Evolutionary conservation across 805 yeast species (phyloP), one percentile per base, ranked within the genome.

Genomic region (Komagataella pseudopastoris): DNA sequence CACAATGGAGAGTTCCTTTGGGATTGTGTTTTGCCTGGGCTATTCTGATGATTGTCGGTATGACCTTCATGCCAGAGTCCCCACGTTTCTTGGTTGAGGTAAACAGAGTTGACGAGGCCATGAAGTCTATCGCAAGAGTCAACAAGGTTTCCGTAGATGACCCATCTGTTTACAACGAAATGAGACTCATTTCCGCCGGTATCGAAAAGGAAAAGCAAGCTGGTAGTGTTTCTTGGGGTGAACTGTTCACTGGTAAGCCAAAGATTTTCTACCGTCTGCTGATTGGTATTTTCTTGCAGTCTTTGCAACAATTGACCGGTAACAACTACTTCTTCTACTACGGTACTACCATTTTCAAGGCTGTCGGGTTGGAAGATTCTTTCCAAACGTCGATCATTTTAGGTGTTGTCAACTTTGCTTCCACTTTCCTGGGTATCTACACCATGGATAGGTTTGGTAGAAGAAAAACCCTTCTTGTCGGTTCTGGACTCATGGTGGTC

Each of bases 281-380:
- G 24, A 70, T 78, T 65, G 85, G 86, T 69, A 67, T 75, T 53
- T 60, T 71, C 58, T 58, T 80, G 50, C 83, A 79, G 67, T 76
- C 79, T 56, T 70, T 83, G 66, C 88, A 82, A 67, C 89, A 84
- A 68, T 71, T 81, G 60, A 79, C 87, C 45, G 90, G 89, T 64
- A 76, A 81, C 60, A 82, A 83, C 68, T 82, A 80, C 60, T 75
- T 83, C 59, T 80, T 83, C 69, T 83, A 83, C 72, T 84, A 77
- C 62, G 82, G 83, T 62, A 80, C 84, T 23, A 71, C 78, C 24
- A 77, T 81, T 63, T 81, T 83, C 67, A 70, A 68, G 57, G 68
- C 73, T 54, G 67, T 69, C 50, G 76, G 80, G 60, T 67, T 75
- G 52, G 58, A 67, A 3, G 78, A 76, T 53, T 71, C 77, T 59